Base-by-base conservation (phyloP, 805 yeast species). In the Yarrowia bubula region DNA sequence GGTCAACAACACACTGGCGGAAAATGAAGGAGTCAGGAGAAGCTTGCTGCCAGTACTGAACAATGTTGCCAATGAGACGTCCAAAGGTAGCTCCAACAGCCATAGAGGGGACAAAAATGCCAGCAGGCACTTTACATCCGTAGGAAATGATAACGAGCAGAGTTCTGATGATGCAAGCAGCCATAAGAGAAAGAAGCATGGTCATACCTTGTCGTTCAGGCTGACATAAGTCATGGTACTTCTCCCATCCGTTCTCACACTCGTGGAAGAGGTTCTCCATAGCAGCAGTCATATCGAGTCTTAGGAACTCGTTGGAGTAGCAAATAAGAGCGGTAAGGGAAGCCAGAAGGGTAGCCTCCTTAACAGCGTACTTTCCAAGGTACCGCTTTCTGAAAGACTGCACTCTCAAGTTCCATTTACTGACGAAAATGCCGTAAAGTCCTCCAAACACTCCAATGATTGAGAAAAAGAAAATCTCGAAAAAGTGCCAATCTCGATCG, bases 21-120 rank as follows among this genome's bases (percentile, higher is more conserved):
- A 82, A 82, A 15, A 77, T 66, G 4, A 67, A 18, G 7, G 76
- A 68, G 39, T 75, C 71, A 2, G 83, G 81, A 53, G 75, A 75
- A 2, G 77, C 68, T 7, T 79, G 78, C 51, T 79, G 77, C 65
- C 78, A 69, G 53, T 77, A 72, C 68, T 89, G 89, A 66, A 90
- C 86, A 6, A 88, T 67, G 8, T 91, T 77, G 4, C 99, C 98
- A 11, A 95, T 71, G 0, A 92, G 88, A 62, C 98, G 81, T 8
- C 99, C 99, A 75, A 90, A 89, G 0, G 96, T 85, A 0, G 98
- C 98, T 22, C 99, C 99, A 1, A 92, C 89, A 0, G 97, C 92
- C 96, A 95, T 90, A 1, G 97, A 89, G 2, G 99, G 99, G 64
- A 95, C 96, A 76, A 95, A 88, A 6, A 93, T 90, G 14, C 99